Percentiles rank a stretch among this genome's conserved stretches.
Evolutionary conservation across 2,329 filamentous ascomycete species (phyloP).

Genomic region (Nemania diffusa): DNA sequence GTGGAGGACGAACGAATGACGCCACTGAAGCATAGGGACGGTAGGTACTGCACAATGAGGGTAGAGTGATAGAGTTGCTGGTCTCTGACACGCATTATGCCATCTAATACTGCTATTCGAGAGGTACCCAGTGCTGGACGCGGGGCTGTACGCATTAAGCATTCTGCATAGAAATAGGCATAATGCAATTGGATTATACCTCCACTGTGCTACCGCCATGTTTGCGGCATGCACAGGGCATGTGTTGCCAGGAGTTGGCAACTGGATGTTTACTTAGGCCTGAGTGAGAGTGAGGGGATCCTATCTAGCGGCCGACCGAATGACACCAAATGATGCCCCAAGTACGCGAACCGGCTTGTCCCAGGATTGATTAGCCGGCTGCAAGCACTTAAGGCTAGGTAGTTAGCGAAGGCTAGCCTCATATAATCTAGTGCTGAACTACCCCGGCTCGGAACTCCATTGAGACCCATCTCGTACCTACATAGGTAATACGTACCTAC

Average conservation of each 20-base stretch:
- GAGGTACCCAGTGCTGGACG: too few species aligned
- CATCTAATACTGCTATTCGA: too few species aligned
- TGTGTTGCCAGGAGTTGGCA: neutral
- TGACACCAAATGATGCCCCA: neutral
- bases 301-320: neutral
- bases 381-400: slow-evolving; percentile 2
- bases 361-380: neutral
- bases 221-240: neutral
- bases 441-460: slow-evolving; percentile 7
- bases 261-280: neutral
- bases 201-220: too few species aligned
- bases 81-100: slow-evolving; percentile 3
- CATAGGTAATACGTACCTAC: too few species aligned
- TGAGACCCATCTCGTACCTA: neutral
- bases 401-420: neutral
- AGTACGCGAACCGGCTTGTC: neutral
- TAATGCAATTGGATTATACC: neutral
- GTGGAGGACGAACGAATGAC: slow-evolving; percentile 14
- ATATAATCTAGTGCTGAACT: neutral
- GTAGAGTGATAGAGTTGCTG: neutral
- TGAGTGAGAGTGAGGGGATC: neutral
- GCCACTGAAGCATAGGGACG: slow-evolving; percentile 17
- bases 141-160: neutral
- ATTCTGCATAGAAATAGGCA: neutral
- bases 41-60: neutral